Evolutionary conservation across 2,329 filamentous ascomycete species (phyloP).

Genomic region (Aspergillus aculeatinus): DNA sequence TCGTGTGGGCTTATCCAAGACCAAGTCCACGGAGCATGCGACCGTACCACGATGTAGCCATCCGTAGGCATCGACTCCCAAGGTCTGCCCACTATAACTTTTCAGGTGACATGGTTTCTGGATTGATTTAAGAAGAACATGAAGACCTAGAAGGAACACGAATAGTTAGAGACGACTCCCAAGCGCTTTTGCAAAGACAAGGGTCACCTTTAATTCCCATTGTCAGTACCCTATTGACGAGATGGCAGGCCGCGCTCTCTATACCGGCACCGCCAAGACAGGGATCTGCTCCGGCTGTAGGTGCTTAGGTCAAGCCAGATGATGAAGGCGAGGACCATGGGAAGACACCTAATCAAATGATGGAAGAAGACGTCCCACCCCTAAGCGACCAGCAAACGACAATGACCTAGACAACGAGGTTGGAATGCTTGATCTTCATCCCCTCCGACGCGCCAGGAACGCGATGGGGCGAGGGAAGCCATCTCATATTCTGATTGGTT

Average conservation of each 20-base stretch:
- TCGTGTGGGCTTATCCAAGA: constrained; percentile 79
- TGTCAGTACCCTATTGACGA: constrained; percentile 27
- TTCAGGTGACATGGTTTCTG: constrained; percentile 85
- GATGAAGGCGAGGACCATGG: constrained; percentile 1
- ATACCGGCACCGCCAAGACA: constrained; percentile 26
- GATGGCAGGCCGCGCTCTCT: constrained; percentile 29
- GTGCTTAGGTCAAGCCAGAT: constrained; percentile 5
- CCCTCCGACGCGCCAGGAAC: constrained; percentile 33
- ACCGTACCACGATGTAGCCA: constrained; percentile 95
- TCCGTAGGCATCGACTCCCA: constrained; percentile 96
- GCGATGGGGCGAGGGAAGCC: constrained; percentile 21
- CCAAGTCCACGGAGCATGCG: constrained; percentile 86
- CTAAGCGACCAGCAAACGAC: constrained; percentile 12
- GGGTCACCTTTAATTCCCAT: constrained; percentile 49
- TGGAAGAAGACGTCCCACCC: neutral
- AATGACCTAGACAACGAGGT: constrained; percentile 24
- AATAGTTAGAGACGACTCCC: neutral
- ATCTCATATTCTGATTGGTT: constrained; percentile 20
- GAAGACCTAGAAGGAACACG: constrained; percentile 60
- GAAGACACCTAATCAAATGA: constrained; percentile 4
- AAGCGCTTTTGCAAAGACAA: constrained; percentile 4
- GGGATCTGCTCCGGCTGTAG: constrained; percentile 15
- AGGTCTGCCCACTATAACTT: constrained; percentile 80
- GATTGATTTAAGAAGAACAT: constrained; percentile 93
- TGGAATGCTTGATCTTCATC: constrained; percentile 35